A percentile compares a stretch with the other conserved stretches of the same genome.
Evolutionary conservation across 306 rosid genomes (phyloP).

Genomic region (Quercus robur): DNA sequence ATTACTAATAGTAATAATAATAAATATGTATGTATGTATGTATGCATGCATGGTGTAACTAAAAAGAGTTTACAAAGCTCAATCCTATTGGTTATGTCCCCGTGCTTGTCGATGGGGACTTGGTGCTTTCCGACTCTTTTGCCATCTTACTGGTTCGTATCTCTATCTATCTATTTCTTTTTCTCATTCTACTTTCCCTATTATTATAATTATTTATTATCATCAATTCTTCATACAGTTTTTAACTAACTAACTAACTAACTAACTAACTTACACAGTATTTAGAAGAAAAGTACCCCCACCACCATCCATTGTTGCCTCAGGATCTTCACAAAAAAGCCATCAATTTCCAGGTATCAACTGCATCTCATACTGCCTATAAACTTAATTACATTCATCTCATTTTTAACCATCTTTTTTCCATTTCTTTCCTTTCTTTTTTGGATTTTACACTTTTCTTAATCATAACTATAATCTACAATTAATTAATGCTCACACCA

Average conservation of each 20-base stretch:
- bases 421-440: background rate
- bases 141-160: conserved; percentile 63
- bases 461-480: no score
- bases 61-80: conserved; percentile 49
- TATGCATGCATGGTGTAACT: background rate
- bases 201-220: no score
- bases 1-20: no score
- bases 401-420: background rate
- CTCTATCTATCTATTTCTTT: background rate
- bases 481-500: no score
- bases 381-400: no score
- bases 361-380: background rate
- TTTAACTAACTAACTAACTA: no score
- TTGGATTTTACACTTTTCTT: no score
- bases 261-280: conserved; percentile 31
- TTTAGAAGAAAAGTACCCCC: conserved; percentile 84
- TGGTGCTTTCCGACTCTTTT: conserved; percentile 56
- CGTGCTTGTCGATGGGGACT: conserved; percentile 54
- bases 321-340: conserved; percentile 49
- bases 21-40: no score
- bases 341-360: conserved; percentile 66
- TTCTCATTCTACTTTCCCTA: background rate
- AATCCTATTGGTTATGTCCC: conserved; percentile 76
- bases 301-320: conserved; percentile 66
- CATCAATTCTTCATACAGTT: no score